Evolutionary conservation across 164 flowering plant species (phyloP).

Genomic region (Berberis vulgaris): DNA sequence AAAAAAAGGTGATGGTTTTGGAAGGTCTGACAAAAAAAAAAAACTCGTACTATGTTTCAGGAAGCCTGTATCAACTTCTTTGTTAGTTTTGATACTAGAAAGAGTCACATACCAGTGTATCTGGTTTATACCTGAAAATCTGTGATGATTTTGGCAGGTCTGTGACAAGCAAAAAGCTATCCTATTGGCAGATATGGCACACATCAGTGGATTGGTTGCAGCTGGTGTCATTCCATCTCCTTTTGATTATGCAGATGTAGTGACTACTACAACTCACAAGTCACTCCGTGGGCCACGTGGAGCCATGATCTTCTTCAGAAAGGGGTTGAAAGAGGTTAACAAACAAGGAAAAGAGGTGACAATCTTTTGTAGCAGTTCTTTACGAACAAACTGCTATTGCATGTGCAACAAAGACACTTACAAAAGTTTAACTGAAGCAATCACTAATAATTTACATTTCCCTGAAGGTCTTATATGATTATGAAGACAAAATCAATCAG

Average conservation of each 20-base stretch:
- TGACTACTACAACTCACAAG: slow-evolving; percentile 98
- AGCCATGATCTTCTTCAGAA: slow-evolving; percentile 88
- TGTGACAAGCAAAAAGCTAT: slow-evolving; percentile 94
- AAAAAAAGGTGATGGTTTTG: no score
- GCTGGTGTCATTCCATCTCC: slow-evolving; percentile 98
- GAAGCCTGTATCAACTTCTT: no score
- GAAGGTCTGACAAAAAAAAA: no score
- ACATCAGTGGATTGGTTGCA: slow-evolving; percentile 97
- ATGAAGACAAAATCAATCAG: slow-evolving; percentile 91
- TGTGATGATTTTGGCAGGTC: slow-evolving; percentile 38
- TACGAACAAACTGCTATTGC: slow-evolving; percentile 1
- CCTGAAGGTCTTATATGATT: slow-evolving; percentile 84
- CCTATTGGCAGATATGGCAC: slow-evolving; percentile 99
- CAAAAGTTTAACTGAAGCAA: background rate
- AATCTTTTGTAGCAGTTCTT: slow-evolving; percentile 2
- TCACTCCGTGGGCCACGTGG: slow-evolving; percentile 99
- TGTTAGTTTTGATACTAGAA: no score
- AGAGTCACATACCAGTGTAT: background rate
- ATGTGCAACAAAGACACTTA: background rate
- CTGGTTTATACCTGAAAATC: background rate
- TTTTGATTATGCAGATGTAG: slow-evolving; percentile 95
- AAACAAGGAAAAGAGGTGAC: slow-evolving; percentile 75
- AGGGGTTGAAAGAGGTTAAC: slow-evolving; percentile 82
- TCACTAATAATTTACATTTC: background rate
- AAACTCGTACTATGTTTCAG: no score